Evolutionary conservation across 1,284 basidiomycete species (phyloP).

Genomic region (Lentinula novae-zelandiae): DNA sequence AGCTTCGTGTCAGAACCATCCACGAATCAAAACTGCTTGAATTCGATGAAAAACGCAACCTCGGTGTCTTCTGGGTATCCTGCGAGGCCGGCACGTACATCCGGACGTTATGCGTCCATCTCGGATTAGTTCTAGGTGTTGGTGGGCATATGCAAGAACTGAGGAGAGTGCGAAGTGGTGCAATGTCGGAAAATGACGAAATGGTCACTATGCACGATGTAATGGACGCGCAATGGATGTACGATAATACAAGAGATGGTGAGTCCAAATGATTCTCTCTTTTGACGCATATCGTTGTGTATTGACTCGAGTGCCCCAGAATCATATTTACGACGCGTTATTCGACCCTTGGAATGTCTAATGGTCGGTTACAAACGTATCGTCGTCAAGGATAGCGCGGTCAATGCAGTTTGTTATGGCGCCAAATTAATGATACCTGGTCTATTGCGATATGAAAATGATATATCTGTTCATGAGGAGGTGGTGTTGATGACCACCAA

Average conservation of each 20-base stretch:
- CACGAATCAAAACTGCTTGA: slow-evolving; percentile 96
- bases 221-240: slow-evolving; percentile 97
- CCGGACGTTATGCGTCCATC: slow-evolving; percentile 95
- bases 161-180: slow-evolving; percentile 91
- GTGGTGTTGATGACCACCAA: slow-evolving; percentile 99
- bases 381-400: slow-evolving; percentile 98
- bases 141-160: slow-evolving; percentile 99
- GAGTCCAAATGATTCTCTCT: slow-evolving; percentile 25
- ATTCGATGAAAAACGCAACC: slow-evolving; percentile 96
- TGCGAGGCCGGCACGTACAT: slow-evolving; percentile 99
- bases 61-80: slow-evolving; percentile 97
- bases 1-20: slow-evolving; percentile 96
- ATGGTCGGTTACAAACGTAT: slow-evolving; percentile 97
- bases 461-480: slow-evolving; percentile 95
- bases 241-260: slow-evolving; percentile 99
- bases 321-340: slow-evolving; percentile 93
- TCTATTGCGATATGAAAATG: slow-evolving; percentile 93
- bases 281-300: not conserved
- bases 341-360: slow-evolving; percentile 92
- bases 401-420: slow-evolving; percentile 99
- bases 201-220: slow-evolving; percentile 99
- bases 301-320: slow-evolving; percentile 45
- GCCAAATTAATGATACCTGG: slow-evolving; percentile 99
- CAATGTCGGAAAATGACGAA: slow-evolving; percentile 95
- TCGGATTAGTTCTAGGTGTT: slow-evolving; percentile 93